Conservation (phyloP, 2,329 filamentous ascomycete genomes). For the Hypoxylon sp. region DNA sequence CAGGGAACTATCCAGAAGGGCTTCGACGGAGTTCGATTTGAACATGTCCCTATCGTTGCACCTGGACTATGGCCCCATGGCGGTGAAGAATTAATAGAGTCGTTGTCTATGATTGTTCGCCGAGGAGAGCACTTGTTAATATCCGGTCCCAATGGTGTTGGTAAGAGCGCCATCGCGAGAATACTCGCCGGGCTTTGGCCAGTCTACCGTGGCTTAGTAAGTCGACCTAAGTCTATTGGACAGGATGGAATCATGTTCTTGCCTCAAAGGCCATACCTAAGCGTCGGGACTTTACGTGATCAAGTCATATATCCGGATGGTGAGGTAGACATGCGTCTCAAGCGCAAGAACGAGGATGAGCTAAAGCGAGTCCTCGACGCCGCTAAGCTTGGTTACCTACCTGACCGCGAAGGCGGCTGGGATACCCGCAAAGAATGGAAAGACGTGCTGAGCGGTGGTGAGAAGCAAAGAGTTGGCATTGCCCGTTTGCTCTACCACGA, state of each 20-base stretch:
- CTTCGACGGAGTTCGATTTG: slow-evolving; percentile 93
- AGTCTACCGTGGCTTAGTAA: slow-evolving; percentile 90
- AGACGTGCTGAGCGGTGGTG: slow-evolving; percentile 94
- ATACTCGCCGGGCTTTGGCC: slow-evolving; percentile 96
- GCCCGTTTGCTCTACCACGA: slow-evolving; percentile 94
- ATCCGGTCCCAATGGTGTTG: slow-evolving; percentile 93
- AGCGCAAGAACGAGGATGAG: slow-evolving; percentile 82
- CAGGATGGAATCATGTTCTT: slow-evolving; percentile 98
- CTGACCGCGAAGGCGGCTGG: slow-evolving; percentile 94
- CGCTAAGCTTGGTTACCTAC: slow-evolving; percentile 88
- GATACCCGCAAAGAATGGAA: slow-evolving; percentile 99
- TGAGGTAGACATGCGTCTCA: slow-evolving; percentile 91
- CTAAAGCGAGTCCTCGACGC: slow-evolving; percentile 84
- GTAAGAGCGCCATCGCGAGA: slow-evolving; percentile 89
- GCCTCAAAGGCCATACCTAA: slow-evolving; percentile 92
- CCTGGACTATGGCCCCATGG: slow-evolving; percentile 90
- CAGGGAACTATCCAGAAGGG: slow-evolving; percentile 95
- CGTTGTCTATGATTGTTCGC: slow-evolving; percentile 88
- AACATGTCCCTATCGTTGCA: slow-evolving; percentile 93
- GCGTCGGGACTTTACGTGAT: slow-evolving; percentile 91
- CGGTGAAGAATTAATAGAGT: slow-evolving; percentile 91
- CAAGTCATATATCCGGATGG: slow-evolving; percentile 99
- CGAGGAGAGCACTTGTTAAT: slow-evolving; percentile 94
- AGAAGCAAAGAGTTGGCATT: slow-evolving; percentile 96
- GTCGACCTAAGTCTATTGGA: slow-evolving; percentile 83